Evolutionary conservation across 2,329 filamentous ascomycete species (phyloP), one percentile per base, ranked within the genome.

Genomic region (Epichloe hybrida): DNA sequence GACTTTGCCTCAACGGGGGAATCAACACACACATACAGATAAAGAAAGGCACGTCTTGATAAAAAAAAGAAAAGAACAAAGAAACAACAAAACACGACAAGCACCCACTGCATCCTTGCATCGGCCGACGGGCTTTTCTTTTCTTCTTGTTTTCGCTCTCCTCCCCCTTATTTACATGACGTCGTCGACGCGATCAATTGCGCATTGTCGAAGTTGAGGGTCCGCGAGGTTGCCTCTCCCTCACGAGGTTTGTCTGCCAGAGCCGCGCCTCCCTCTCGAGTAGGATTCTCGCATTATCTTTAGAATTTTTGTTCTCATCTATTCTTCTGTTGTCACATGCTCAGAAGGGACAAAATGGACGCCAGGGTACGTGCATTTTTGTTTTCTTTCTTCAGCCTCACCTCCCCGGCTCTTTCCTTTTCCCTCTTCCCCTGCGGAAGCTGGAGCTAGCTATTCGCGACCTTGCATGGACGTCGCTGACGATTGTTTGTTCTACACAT

Each of bases 351-450:
- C 37, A 46, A 36, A 39, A 54, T 54, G 52, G 50, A 54, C 35
- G 50, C 52, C n/a, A 52, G 42, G 39, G 52, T 51, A 51, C 41
- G 50, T 52, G 15, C 21, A 17, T n/a, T 27, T 49, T 4, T 13
- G 11, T 17, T 35, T 49, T 12, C n/a, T 23, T 36, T 31, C 39
- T 31, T 31, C 1, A 31, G 8, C 27, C 27, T 31, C 27, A 11
- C 23, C 6, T 1, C 27, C 27, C 15, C 3, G 2, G 23, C 4
- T 11, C 27, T 50, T 31, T 27, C 20, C 11, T 37, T 9, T 5
- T 39, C 21, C 31, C 6, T 13, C 17, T n/a, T 41, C n/a, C 12
- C 9, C 7, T 9, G 13, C 46, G n/a, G 36, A 38, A 21, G 20
- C 21, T 23, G 20, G 40, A 42, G 3, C 11, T 35, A 23, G 34